Evolutionary conservation across 2,329 filamentous ascomycete species (phyloP).

Genomic region (Colletotrichum truncatum): DNA sequence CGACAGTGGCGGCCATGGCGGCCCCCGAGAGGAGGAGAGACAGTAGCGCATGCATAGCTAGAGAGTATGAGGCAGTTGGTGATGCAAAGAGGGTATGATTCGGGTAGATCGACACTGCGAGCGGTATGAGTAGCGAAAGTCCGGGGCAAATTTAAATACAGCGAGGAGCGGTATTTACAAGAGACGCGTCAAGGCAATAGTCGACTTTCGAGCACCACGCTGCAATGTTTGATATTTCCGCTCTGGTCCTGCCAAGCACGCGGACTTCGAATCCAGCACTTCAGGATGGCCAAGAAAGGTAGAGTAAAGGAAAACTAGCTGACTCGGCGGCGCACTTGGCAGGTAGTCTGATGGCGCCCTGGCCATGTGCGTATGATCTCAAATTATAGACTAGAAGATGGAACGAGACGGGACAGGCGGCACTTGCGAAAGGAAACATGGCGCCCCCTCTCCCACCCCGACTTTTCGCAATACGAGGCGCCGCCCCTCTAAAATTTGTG

Average conservation of each 20-base stretch:
- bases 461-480: slow-evolving; percentile 19
- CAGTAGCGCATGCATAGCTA: slow-evolving; percentile 24
- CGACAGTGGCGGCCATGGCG: slow-evolving; percentile 23
- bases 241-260: slow-evolving; percentile 7
- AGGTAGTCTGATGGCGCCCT: slow-evolving; percentile 14
- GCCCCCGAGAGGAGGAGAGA: slow-evolving; percentile 24
- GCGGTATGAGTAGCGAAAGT: slow-evolving; percentile 1
- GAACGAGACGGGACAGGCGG: slow-evolving; percentile 11
- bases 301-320: background rate
- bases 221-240: background rate
- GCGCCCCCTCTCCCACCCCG: no score
- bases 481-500: background rate
- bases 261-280: background rate
- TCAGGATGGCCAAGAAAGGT: background rate
- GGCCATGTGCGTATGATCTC: slow-evolving; percentile 13
- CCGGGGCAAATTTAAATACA: background rate
- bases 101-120: slow-evolving; percentile 22
- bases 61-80: background rate
- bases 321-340: slow-evolving; percentile 7
- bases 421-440: background rate
- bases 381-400: background rate
- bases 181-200: background rate
- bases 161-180: slow-evolving; percentile 26
- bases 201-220: background rate
- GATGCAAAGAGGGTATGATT: slow-evolving; percentile 22